Percentiles rank a stretch among this genome's conserved stretches.
Evolutionary conservation across 1,284 basidiomycete species (phyloP).

Genomic region (Malassezia nana): DNA sequence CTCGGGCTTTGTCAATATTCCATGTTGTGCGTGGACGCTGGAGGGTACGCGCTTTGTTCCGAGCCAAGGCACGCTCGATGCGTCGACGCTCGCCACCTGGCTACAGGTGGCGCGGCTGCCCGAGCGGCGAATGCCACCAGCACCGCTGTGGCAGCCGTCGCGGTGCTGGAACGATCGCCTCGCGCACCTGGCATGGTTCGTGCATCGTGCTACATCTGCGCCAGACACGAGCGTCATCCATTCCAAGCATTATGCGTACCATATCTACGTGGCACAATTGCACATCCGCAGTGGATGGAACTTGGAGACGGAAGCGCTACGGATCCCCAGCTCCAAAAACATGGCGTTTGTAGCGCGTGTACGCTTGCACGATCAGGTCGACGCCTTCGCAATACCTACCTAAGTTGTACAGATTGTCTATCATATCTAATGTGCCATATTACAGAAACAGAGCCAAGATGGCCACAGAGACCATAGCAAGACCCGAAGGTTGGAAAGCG

Average conservation of each 20-base stretch:
- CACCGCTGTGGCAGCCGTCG: neutral
- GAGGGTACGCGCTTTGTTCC: slow-evolving; percentile 39
- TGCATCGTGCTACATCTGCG: slow-evolving; percentile 10
- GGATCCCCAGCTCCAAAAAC: slow-evolving; percentile 84
- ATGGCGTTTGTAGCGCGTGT: slow-evolving; percentile 65
- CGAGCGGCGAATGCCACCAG: slow-evolving; percentile 4
- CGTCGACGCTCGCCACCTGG: neutral
- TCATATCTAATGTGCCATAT: neutral
- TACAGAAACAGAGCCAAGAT: neutral
- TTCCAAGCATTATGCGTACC: slow-evolving; percentile 49
- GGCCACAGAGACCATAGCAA: no score
- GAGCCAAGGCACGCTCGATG: slow-evolving; percentile 27
- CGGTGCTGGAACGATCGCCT: neutral
- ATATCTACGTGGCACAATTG: slow-evolving; percentile 43
- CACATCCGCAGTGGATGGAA: slow-evolving; percentile 64
- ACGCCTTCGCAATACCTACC: neutral
- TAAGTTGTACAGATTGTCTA: neutral
- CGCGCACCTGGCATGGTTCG: slow-evolving; percentile 1
- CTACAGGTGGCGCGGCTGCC: neutral
- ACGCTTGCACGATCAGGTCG: neutral
- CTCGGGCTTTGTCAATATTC: slow-evolving; percentile 71
- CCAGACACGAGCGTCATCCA: neutral
- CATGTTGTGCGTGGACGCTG: slow-evolving; percentile 63
- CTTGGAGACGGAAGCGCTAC: slow-evolving; percentile 70
- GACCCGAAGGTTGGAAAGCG: neutral